Evolutionary conservation across 129 eudicot species (phyloP).

Genomic region (Ambrosia trifida): DNA sequence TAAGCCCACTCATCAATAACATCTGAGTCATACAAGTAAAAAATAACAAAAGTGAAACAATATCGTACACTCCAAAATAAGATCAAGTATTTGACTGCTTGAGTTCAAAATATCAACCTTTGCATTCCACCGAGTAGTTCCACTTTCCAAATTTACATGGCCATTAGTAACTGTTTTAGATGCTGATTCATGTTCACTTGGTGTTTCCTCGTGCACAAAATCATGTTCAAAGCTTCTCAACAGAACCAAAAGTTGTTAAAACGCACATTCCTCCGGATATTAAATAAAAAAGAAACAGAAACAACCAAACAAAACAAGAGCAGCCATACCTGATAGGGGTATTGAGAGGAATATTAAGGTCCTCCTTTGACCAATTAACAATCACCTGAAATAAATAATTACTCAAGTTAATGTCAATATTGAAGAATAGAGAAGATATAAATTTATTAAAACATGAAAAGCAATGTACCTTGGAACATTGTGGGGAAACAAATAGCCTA

Average conservation of each 20-base stretch:
- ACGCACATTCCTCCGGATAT: neutral
- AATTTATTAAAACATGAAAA: too few species aligned
- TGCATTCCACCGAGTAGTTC: conserved; percentile 73
- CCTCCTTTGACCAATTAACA: conserved; percentile 80
- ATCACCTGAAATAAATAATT: conserved; percentile 53
- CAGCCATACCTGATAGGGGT: conserved; percentile 76
- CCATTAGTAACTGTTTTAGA: conserved; percentile 23
- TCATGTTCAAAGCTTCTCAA: conserved; percentile 91
- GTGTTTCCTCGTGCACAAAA: conserved; percentile 61
- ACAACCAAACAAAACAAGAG: conserved; percentile 18
- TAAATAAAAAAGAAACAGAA: neutral
- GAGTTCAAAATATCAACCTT: conserved; percentile 51
- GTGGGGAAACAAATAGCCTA: conserved; percentile 72
- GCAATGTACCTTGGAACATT: conserved; percentile 28
- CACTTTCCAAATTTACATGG: conserved; percentile 33
- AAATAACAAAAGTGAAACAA: neutral
- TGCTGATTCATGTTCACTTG: conserved; percentile 36
- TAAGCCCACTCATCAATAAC: conserved; percentile 94
- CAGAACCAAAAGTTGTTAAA: neutral
- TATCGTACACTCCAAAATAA: neutral
- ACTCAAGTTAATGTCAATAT: conserved; percentile 12
- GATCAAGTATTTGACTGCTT: neutral
- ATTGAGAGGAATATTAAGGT: conserved; percentile 57
- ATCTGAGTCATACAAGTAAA: conserved; percentile 47
- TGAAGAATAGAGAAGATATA: too few species aligned